Conservation (phyloP, 352 stramenopile species). For the Pythium biforme region DNA sequence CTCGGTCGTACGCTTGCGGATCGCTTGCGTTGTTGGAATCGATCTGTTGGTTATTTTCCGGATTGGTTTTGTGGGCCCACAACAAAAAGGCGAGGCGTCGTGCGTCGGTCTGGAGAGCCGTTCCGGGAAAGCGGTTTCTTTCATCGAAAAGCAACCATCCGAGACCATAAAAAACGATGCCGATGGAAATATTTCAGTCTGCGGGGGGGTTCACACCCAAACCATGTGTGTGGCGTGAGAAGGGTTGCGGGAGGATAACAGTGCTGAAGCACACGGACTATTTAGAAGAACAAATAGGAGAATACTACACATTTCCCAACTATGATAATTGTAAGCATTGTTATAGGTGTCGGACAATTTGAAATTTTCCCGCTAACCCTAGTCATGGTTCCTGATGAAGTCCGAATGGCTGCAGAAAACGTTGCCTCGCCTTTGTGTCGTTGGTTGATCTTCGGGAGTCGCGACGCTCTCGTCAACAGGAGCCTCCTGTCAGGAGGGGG, state of each 20-base stretch:
- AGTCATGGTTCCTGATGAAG: constrained; percentile 9
- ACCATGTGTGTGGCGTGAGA: neutral
- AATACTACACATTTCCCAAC: neutral
- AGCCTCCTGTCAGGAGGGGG: too few relatives aligned
- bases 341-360: constrained; percentile 6
- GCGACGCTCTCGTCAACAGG: too few relatives aligned
- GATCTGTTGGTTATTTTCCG: neutral
- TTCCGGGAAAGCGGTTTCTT: constrained; percentile 13
- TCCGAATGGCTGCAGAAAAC: neutral
- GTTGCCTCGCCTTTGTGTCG: neutral
- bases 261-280: neutral
- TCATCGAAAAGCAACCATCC: neutral
- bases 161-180: constrained; percentile 5
- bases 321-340: neutral
- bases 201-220: constrained; percentile 4
- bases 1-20: neutral
- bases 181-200: constrained; percentile 1
- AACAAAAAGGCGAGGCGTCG: constrained; percentile 5
- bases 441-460: neutral
- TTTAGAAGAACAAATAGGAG: neutral
- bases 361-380: constrained; percentile 22
- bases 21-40: neutral
- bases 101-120: constrained; percentile 1
- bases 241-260: neutral
- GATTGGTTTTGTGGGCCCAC: neutral